Conservation (phyloP, 495 filamentous ascomycete genomes). For the Hypomontagnella monticulosa region DNA sequence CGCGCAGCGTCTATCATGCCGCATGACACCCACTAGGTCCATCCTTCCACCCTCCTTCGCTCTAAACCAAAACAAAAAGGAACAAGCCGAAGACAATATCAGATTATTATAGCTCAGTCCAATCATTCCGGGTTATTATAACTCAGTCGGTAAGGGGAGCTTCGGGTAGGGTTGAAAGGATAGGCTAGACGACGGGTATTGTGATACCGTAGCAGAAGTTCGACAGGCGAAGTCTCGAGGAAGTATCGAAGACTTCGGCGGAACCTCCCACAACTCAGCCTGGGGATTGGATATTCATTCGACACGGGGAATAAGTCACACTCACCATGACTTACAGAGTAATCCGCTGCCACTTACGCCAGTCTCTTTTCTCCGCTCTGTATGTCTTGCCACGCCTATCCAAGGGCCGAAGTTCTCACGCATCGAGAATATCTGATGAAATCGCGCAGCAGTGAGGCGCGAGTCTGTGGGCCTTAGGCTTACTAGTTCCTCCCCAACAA, state of each 20-base stretch:
- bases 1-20: slow-evolving; percentile 7
- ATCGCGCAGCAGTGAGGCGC: slow-evolving; percentile 3
- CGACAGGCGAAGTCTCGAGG: slow-evolving; percentile 25
- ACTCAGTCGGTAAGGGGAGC: slow-evolving; percentile 35
- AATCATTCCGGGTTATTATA: slow-evolving; percentile 29
- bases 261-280: slow-evolving; percentile 9
- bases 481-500: not conserved
- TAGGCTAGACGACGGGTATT: slow-evolving; percentile 4
- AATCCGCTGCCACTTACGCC: not conserved
- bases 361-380: not conserved
- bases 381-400: slow-evolving; percentile 24
- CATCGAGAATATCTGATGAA: slow-evolving; percentile 13
- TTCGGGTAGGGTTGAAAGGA: slow-evolving; percentile 3
- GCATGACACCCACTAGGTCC: slow-evolving; percentile 29
- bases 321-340: slow-evolving; percentile 15
- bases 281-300: slow-evolving; percentile 10
- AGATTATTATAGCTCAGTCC: slow-evolving; percentile 34
- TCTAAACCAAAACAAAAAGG: slow-evolving; percentile 1
- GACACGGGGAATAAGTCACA: slow-evolving; percentile 22
- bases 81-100: not conserved
- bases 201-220: not conserved
- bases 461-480: slow-evolving; percentile 9
- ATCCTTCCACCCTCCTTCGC: slow-evolving; percentile 8
- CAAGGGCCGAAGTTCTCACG: slow-evolving; percentile 32
- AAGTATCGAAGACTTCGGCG: slow-evolving; percentile 32